phyloP scores from a whole-genome alignment of 2,329 filamentous ascomycete genomes.

The Stemphylium lycopersici region DNA sequence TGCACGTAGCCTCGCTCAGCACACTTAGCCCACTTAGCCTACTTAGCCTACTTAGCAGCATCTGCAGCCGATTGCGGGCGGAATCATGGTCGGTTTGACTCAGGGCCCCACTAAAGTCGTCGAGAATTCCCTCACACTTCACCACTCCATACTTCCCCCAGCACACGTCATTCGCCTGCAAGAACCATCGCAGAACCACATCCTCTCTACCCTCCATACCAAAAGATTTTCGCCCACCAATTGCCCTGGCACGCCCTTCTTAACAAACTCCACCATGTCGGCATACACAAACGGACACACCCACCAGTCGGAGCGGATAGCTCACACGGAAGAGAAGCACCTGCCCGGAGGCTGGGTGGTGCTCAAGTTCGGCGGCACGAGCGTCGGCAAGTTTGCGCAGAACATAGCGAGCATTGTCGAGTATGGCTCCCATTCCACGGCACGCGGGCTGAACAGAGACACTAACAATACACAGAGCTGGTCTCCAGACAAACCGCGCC shows the following conservation, averaged over 20 bases:
- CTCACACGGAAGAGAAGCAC: constrained; percentile 54
- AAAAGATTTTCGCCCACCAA: neutral
- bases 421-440: constrained; percentile 30
- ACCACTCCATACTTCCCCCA: constrained; percentile 14
- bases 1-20: too few relatives aligned
- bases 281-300: constrained; percentile 40
- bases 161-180: constrained; percentile 4
- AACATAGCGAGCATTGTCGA: constrained; percentile 68
- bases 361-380: constrained; percentile 95
- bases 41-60: neutral
- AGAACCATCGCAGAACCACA: neutral
- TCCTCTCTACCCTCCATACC: neutral
- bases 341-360: constrained; percentile 74
- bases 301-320: constrained; percentile 47
- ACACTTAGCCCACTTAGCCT: too few relatives aligned
- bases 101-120: constrained; percentile 17
- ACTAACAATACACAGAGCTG: constrained; percentile 56
- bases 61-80: constrained; percentile 13
- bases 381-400: constrained; percentile 88
- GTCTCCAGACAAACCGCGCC: constrained; percentile 71
- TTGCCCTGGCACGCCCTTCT: neutral
- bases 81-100: constrained; percentile 18
- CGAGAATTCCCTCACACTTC: constrained; percentile 15
- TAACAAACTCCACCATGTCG: constrained; percentile 28
- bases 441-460: neutral